A percentile compares a stretch with the other conserved stretches of the same genome.
Evolutionary conservation across 2,329 filamentous ascomycete genomes (phyloP).

Genomic region (Penicillium sp.): DNA sequence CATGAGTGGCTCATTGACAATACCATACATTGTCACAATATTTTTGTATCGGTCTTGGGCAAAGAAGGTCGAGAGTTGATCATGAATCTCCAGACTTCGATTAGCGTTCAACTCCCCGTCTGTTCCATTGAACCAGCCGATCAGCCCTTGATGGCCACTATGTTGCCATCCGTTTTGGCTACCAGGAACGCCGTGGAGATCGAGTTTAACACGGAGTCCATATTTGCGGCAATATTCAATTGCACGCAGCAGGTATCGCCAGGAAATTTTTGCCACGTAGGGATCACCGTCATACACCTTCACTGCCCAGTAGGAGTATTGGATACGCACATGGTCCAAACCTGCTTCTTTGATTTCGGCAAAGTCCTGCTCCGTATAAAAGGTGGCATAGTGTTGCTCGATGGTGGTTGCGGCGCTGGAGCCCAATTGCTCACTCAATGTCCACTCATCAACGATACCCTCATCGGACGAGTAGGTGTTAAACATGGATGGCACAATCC

Average conservation of each 20-base stretch:
- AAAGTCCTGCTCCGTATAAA: constrained; percentile 83
- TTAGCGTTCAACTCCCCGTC: constrained; percentile 76
- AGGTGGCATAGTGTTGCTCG: constrained; percentile 90
- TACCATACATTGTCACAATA: constrained; percentile 86
- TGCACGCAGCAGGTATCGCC: constrained; percentile 87
- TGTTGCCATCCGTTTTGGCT: constrained; percentile 99
- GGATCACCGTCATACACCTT: constrained; percentile 81
- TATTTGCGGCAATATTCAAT: constrained; percentile 95
- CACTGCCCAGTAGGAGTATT: constrained; percentile 93
- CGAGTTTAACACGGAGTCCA: constrained; percentile 87
- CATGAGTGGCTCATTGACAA: constrained; percentile 94
- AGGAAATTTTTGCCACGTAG: constrained; percentile 82
- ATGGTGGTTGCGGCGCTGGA: constrained; percentile 64
- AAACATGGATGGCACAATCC: constrained; percentile 93
- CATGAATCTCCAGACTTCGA: constrained; percentile 81
- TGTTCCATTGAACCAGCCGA: constrained; percentile 90
- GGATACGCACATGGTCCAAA: constrained; percentile 94
- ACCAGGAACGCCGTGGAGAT: constrained; percentile 87
- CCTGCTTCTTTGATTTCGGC: constrained; percentile 81
- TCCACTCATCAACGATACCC: constrained; percentile 85
- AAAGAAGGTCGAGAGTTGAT: constrained; percentile 87
- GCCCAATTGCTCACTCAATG: constrained; percentile 71
- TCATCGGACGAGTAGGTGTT: constrained; percentile 60
- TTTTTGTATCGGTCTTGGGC: constrained; percentile 90
- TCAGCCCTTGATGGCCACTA: constrained; percentile 76